A percentile compares a stretch with the other conserved stretches of the same genome.
These are phyloP conservation scores for Rhodotorula toruloides DNA, from an alignment of 768 basidiomycete species.

Conservation along the genomic window DNA sequence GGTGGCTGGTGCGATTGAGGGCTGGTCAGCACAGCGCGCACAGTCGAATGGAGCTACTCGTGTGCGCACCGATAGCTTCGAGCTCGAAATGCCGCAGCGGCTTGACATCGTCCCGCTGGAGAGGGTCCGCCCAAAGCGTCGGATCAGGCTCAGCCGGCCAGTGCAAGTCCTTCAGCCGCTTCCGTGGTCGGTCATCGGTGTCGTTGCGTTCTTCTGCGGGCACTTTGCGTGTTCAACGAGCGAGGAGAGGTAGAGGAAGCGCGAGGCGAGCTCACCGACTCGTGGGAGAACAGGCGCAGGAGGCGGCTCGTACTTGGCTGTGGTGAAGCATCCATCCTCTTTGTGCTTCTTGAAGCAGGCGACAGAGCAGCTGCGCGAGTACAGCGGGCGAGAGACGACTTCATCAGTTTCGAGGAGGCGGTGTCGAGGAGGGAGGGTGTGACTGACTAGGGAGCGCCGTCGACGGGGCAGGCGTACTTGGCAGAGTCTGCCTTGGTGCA, in stretches of 20 bases:
- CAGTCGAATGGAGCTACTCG: no score
- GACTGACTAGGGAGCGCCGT: constrained; percentile 25
- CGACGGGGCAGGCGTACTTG: constrained; percentile 29
- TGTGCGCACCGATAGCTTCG: constrained; percentile 28
- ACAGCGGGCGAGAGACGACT: background rate
- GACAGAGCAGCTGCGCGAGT: constrained; percentile 13
- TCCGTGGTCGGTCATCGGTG: constrained; percentile 27
- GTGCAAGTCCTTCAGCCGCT: constrained; percentile 29
- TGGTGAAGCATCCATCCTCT: constrained; percentile 14
- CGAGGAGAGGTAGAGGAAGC: background rate
- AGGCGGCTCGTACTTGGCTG: constrained; percentile 1
- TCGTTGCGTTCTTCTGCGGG: background rate
- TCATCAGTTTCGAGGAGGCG: no score
- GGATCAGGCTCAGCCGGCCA: constrained; percentile 37
- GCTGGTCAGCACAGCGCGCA: background rate
- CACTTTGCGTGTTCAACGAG: no score
- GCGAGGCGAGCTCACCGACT: background rate
- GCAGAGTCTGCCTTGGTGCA: constrained; percentile 18
- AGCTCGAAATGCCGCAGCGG: constrained; percentile 33
- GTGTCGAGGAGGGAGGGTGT: background rate
- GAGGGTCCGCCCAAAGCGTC: constrained; percentile 34
- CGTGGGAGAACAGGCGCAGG: constrained; percentile 1
- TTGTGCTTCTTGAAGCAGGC: constrained; percentile 35
- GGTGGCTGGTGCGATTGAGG: constrained; percentile 10
- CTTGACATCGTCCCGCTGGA: constrained; percentile 34